A percentile compares a stretch with the other conserved stretches of the same genome.
These are phyloP conservation scores for Candida rishiriensis DNA, from an alignment of 805 yeast species.

Conservation along the genomic window DNA sequence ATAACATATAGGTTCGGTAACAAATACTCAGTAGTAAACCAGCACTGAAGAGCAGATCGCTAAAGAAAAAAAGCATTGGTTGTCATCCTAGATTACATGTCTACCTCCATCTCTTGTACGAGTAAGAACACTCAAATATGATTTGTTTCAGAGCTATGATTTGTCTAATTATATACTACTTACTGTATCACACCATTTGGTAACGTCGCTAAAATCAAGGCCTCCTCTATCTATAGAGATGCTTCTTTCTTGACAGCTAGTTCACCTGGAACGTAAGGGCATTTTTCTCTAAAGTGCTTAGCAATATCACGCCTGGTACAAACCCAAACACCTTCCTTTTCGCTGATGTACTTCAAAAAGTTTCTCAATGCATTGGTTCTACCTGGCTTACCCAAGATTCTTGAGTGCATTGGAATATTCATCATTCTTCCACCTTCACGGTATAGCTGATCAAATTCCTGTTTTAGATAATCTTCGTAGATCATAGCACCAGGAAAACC, in stretches of 20 bases:
- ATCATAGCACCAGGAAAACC: constrained; percentile 25
- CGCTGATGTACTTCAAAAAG: constrained; percentile 31
- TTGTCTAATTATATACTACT: too few species aligned
- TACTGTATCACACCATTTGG: too few species aligned
- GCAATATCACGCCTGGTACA: constrained; percentile 34
- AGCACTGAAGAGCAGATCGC: too few species aligned
- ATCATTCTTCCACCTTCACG: constrained; percentile 35
- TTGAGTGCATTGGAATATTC: constrained; percentile 34
- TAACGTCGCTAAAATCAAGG: too few species aligned
- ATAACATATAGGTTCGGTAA: too few species aligned
- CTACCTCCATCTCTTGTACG: too few species aligned
- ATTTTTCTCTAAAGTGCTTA: constrained; percentile 18
- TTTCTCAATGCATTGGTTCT: constrained; percentile 31
- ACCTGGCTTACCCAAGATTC: constrained; percentile 35
- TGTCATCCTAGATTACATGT: too few species aligned
- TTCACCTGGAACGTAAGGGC: constrained; percentile 18
- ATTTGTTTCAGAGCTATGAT: too few species aligned
- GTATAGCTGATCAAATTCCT: constrained; percentile 34
- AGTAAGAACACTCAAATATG: too few species aligned
- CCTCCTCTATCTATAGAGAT: too few species aligned
- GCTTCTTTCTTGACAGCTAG: constrained; percentile 5
- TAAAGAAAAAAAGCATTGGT: too few species aligned
- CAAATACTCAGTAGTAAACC: too few species aligned
- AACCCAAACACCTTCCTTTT: constrained; percentile 34
- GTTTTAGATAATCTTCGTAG: constrained; percentile 27